Conservation (phyloP, 2,329 filamentous ascomycete species). For the Nigrospora sphaerica region DNA sequence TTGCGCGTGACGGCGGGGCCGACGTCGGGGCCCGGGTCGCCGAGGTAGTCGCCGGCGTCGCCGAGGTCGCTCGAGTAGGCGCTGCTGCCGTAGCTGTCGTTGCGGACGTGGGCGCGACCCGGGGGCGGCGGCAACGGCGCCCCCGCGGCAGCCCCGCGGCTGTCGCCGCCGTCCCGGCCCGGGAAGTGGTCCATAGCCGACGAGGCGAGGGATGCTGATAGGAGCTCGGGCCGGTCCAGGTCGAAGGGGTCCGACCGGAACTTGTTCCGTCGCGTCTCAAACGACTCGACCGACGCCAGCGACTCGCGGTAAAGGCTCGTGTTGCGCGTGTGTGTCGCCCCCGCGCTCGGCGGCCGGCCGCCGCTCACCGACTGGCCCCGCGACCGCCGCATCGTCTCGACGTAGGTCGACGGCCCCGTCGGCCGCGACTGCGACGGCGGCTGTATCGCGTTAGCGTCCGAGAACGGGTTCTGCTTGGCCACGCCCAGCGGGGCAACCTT, state of each 20-base stretch:
- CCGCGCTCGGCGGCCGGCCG: constrained; percentile 17
- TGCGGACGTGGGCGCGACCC: constrained; percentile 24
- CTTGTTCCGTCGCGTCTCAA: constrained; percentile 42
- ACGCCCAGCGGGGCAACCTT: constrained; percentile 29
- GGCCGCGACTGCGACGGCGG: constrained; percentile 14
- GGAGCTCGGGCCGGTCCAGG: constrained; percentile 46
- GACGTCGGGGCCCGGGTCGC: constrained; percentile 48
- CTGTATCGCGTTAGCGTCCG: constrained; percentile 38
- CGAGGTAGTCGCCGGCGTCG: constrained; percentile 36
- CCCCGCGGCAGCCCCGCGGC: constrained; percentile 10
- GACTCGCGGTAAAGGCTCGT: constrained; percentile 37
- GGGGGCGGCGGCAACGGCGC: constrained; percentile 16
- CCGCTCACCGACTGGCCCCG: constrained; percentile 36
- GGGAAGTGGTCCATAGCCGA: constrained; percentile 14
- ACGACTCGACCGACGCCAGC: constrained; percentile 30
- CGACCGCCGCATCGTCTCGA: constrained; percentile 39
- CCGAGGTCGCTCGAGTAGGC: constrained; percentile 43
- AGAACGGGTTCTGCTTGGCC: constrained; percentile 35
- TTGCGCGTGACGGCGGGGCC: constrained; percentile 28
- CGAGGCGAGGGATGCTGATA: constrained; percentile 22
- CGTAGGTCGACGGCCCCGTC: constrained; percentile 31
- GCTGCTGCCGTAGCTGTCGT: constrained; percentile 26
- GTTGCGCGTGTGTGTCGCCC: constrained; percentile 18
- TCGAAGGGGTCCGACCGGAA: constrained; percentile 61
- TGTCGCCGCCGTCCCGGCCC: constrained; percentile 7